Evolutionary conservation across 148 eudicot species (phyloP), one percentile per base, ranked within the genome.

Genomic region (Rhododendron simsii): DNA sequence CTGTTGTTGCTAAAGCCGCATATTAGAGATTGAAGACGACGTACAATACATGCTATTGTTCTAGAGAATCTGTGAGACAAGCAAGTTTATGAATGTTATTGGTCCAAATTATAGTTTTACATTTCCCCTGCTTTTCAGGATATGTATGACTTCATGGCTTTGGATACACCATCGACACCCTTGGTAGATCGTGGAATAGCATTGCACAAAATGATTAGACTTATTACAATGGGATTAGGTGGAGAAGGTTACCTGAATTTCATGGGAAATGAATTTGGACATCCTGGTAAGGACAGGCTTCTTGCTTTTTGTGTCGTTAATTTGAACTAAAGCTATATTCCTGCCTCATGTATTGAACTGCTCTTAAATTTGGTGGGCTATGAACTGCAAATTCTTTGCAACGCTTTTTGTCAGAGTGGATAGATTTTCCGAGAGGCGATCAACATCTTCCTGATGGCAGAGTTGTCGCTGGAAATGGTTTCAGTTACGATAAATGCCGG

Each of bases 201-300:
- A 80, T 90, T 97, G 86, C 99, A 97, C 89, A 97, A 97, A 92
- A 97, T 97, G 98, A 97, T 95, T 84, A 93, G 99, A 88, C 96
- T 97, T 47, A 90, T 97, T 78, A 97, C 99, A 30, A 93, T 95
- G 98, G 98, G 96, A 84, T 94, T 97, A 86, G 99, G 99, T 47
- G 99, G 99, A 92, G 99, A 93, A 93, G 99, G 98, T 73, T 97
- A 97, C 87, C 87, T 97, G 44, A 97, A 97, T 89, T 97, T 97
- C 90, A 97, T 97, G 99, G 99, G 99, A 90, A 97, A 97, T 91
- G 99, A 97, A 92, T 97, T 97, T 87, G 99, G 99, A 59, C 99
- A 97, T 92, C 99, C 99, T 87, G 99, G 99, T 97, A 91, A 76
- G 86, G 65, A 78, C 86, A 47, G 59, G 20, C 48, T 37, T 59